A percentile compares a stretch with the other conserved stretches of the same genome.
phyloP scores from a whole-genome alignment of 306 rosid genomes.

The Betula pendula region DNA sequence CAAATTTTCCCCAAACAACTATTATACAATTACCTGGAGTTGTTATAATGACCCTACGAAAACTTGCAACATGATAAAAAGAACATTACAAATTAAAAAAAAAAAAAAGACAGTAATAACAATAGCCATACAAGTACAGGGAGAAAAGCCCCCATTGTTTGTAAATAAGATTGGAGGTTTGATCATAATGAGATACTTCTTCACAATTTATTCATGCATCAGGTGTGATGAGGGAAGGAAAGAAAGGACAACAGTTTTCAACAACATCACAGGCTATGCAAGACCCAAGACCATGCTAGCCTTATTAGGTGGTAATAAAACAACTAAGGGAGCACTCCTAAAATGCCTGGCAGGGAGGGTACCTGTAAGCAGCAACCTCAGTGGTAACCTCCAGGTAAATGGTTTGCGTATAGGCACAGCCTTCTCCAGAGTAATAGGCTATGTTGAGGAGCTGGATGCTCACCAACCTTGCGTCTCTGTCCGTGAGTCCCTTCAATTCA shows the following conservation, averaged over 20 bases:
- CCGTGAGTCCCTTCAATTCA: constrained; percentile 12
- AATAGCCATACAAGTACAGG: neutral
- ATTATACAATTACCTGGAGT: neutral
- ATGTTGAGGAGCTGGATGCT: constrained; percentile 18
- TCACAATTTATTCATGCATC: neutral
- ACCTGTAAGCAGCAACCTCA: neutral
- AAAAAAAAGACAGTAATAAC: neutral
- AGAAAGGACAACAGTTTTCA: constrained; percentile 1
- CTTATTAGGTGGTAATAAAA: constrained; percentile 4
- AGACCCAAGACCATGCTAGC: constrained; percentile 13
- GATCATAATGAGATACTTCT: neutral
- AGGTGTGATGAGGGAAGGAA: neutral
- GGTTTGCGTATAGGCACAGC: neutral
- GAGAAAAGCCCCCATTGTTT: neutral
- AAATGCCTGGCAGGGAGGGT: constrained; percentile 16
- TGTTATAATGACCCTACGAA: neutral
- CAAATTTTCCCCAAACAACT: neutral
- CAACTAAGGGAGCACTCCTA: constrained; percentile 3
- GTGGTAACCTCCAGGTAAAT: constrained; percentile 3
- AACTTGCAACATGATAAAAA: neutral
- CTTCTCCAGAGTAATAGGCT: constrained; percentile 13
- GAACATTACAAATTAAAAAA: neutral
- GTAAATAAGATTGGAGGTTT: neutral
- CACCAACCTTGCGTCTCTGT: constrained; percentile 15
- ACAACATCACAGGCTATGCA: constrained; percentile 5